These are phyloP conservation scores for Candida hungchunana DNA, from an alignment of 805 yeast genomes.

Conservation along the genomic window DNA sequence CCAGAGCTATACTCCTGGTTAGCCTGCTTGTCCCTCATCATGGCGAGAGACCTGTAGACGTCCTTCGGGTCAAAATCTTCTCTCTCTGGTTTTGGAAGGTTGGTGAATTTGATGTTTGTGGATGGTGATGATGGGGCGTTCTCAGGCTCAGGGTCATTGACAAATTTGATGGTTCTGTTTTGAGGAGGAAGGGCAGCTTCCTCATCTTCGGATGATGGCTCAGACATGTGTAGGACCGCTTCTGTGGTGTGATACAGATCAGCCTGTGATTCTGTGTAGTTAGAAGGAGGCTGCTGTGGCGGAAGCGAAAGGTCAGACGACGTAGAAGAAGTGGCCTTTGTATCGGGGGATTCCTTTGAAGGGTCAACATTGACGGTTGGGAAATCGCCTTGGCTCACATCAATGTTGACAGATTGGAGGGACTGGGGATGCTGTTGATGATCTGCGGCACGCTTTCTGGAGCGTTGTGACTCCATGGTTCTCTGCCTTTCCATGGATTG, in stretches of 20 bases:
- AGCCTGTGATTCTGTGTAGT: constrained; percentile 9
- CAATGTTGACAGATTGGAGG: too few relatives aligned
- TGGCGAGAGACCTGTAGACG: constrained; percentile 76
- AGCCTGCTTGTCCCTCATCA: constrained; percentile 59
- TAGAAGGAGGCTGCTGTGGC: constrained; percentile 1
- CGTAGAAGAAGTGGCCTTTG: constrained; percentile 5
- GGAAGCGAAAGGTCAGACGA: constrained; percentile 15
- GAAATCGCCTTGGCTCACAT: too few relatives aligned
- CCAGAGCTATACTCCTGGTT: constrained; percentile 30
- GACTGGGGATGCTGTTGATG: too few relatives aligned
- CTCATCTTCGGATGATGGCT: constrained; percentile 24
- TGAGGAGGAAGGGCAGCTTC: constrained; percentile 9
- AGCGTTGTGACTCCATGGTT: constrained; percentile 13
- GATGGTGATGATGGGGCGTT: neutral
- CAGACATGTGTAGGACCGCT: constrained; percentile 20
- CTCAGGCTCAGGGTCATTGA: constrained; percentile 1
- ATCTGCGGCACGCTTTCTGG: constrained; percentile 1
- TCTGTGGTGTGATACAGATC: constrained; percentile 7
- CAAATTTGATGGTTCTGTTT: constrained; percentile 10
- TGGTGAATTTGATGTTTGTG: constrained; percentile 24
- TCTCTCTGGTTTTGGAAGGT: constrained; percentile 25
- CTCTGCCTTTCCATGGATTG: constrained; percentile 24
- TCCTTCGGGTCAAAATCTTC: constrained; percentile 74
- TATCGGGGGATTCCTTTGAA: constrained; percentile 5
- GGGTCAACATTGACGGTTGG: neutral